Evolutionary conservation across 1,284 basidiomycete species (phyloP).

Genomic region (Taiwanofungus camphoratus): DNA sequence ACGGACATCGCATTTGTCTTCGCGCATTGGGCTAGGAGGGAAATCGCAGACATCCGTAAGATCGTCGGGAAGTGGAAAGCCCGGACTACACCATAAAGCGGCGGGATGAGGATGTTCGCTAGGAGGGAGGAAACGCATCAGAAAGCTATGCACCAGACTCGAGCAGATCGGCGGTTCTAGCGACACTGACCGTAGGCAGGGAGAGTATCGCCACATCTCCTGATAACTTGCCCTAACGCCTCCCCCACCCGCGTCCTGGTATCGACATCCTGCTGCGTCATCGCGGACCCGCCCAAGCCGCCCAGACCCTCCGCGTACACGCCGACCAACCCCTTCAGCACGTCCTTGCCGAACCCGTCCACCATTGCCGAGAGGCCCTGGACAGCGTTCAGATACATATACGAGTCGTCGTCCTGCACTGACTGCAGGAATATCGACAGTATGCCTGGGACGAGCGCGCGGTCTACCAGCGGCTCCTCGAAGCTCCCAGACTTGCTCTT

Average conservation of each 20-base stretch:
- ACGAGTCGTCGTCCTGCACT: conserved; percentile 90
- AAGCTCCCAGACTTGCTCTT: conserved; percentile 18
- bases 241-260: conserved; percentile 81
- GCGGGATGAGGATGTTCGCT: conserved; percentile 73
- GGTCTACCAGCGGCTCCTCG: conserved; percentile 33
- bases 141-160: too few relatives aligned
- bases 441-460: conserved; percentile 75
- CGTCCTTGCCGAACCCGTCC: conserved; percentile 69
- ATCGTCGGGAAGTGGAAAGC: conserved; percentile 58
- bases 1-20: conserved; percentile 60
- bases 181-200: conserved; percentile 57
- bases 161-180: too few relatives aligned
- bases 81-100: conserved; percentile 58
- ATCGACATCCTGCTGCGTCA: conserved; percentile 71
- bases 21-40: conserved; percentile 71
- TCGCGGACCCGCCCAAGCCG: conserved; percentile 38
- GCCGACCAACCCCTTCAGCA: conserved; percentile 59
- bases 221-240: conserved; percentile 77
- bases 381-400: conserved; percentile 90
- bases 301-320: conserved; percentile 56
- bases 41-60: conserved; percentile 78
- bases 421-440: conserved; percentile 84
- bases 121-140: too few relatives aligned
- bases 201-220: conserved; percentile 67
- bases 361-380: conserved; percentile 85